Conservation (phyloP, 2,329 filamentous ascomycete genomes). For the Colletotrichum sidae region DNA sequence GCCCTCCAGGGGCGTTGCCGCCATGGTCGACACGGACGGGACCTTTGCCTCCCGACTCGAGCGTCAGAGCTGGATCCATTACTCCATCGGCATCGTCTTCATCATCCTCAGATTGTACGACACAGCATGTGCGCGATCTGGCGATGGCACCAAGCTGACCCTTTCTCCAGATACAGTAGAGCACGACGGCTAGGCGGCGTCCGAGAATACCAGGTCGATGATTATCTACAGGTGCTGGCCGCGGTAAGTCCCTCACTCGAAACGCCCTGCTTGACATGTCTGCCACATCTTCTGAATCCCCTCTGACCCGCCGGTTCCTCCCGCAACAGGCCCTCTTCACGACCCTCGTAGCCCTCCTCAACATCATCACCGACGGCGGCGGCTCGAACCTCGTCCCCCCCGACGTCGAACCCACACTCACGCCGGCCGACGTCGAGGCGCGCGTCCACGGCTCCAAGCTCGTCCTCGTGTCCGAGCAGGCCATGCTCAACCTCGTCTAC, state of each 20-base stretch:
- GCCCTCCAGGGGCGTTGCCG: not conserved
- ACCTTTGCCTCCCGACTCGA: slow-evolving; percentile 4
- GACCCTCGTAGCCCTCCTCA: slow-evolving; percentile 9
- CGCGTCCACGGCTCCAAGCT: slow-evolving; percentile 57
- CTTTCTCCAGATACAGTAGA: slow-evolving; percentile 12
- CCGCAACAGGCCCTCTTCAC: slow-evolving; percentile 18
- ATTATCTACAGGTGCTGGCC: slow-evolving; percentile 33
- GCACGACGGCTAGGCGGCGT: slow-evolving; percentile 20
- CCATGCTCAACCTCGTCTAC: slow-evolving; percentile 47
- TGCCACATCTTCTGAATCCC: not conserved
- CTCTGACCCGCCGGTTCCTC: not conserved
- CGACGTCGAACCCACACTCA: slow-evolving; percentile 44
- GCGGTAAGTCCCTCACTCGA: not conserved
- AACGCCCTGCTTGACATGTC: too few species aligned
- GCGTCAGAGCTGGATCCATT: slow-evolving; percentile 23
- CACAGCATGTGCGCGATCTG: too few species aligned
- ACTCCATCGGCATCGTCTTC: slow-evolving; percentile 18
- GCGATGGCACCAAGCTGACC: not conserved
- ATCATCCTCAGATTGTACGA: slow-evolving; percentile 22
- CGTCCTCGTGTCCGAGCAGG: slow-evolving; percentile 56
- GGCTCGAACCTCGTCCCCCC: slow-evolving; percentile 52
- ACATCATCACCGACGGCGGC: slow-evolving; percentile 21
- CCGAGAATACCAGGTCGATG: slow-evolving; percentile 13
- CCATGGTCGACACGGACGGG: slow-evolving; percentile 8
- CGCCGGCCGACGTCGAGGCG: slow-evolving; percentile 50